Percentiles rank a stretch among this genome's conserved stretches.
Evolutionary conservation across 169 alveolate species (phyloP).

Genomic region (Babesia sp.): DNA sequence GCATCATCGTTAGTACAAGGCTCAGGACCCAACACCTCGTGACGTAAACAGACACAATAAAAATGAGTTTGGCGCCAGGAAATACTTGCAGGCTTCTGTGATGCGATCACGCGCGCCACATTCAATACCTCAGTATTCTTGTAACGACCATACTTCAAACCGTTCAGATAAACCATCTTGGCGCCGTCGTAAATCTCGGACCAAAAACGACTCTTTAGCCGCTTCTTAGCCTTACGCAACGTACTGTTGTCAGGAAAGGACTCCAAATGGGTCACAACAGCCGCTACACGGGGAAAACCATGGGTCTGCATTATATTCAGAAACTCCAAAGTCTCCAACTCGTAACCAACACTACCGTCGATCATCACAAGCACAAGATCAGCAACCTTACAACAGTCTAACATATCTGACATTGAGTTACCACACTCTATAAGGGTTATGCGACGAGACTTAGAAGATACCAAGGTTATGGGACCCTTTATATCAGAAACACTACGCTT

Average conservation of each 20-base stretch:
- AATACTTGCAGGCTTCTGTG: constrained; percentile 86
- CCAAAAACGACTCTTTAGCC: constrained; percentile 94
- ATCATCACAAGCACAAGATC: constrained; percentile 94
- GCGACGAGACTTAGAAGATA: constrained; percentile 92
- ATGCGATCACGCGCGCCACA: constrained; percentile 93
- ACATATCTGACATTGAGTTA: constrained; percentile 92
- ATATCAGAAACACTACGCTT: constrained; percentile 76
- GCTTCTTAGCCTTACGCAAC: constrained; percentile 91
- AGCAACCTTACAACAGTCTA: constrained; percentile 97
- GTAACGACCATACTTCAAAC: constrained; percentile 91
- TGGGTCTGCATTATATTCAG: constrained; percentile 90
- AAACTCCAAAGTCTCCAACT: constrained; percentile 99
- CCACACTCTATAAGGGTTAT: constrained; percentile 96
- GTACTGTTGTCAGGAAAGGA: constrained; percentile 89
- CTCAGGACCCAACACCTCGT: constrained; percentile 76
- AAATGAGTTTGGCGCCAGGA: constrained; percentile 96
- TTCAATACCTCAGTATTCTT: constrained; percentile 91
- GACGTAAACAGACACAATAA: constrained; percentile 93
- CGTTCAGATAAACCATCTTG: constrained; percentile 94
- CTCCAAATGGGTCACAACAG: constrained; percentile 97
- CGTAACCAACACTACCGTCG: constrained; percentile 95
- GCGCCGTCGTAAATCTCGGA: constrained; percentile 98
- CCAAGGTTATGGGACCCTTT: constrained; percentile 93
- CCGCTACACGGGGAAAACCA: constrained; percentile 92
- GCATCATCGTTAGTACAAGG: not conserved